phyloP scores from a whole-genome alignment of 176 grass and related monocot genomes.

The Poa pratensis region DNA sequence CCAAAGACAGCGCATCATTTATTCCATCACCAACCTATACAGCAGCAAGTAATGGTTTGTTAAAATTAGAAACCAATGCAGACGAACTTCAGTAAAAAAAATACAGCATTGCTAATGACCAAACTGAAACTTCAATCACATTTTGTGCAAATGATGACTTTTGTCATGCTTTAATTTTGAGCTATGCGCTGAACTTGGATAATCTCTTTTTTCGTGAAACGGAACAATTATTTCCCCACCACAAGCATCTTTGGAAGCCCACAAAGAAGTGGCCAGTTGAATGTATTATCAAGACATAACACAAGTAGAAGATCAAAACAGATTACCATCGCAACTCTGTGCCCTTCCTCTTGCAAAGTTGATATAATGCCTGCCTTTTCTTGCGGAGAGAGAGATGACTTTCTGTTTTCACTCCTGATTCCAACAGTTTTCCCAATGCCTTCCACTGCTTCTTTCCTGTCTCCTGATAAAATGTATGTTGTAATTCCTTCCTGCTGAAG shows the following conservation, averaged over 20 bases:
- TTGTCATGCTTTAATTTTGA: neutral
- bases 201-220: neutral
- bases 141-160: neutral
- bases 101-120: neutral
- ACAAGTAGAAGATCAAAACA: neutral
- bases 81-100: neutral
- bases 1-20: slow-evolving; percentile 93
- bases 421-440: slow-evolving; percentile 80
- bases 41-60: slow-evolving; percentile 20
- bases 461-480: slow-evolving; percentile 76
- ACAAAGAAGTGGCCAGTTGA: neutral
- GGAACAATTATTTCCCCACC: neutral
- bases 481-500: slow-evolving; percentile 70
- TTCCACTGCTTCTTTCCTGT: slow-evolving; percentile 85
- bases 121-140: neutral
- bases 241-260: neutral
- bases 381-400: slow-evolving; percentile 73
- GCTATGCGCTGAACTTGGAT: neutral
- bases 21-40: slow-evolving; percentile 90
- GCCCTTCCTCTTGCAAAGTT: slow-evolving; percentile 71
- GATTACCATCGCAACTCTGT: slow-evolving; percentile 85
- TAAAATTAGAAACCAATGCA: neutral
- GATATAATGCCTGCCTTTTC: slow-evolving; percentile 87
- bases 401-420: slow-evolving; percentile 62
- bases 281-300: neutral